Percentiles rank a stretch among this genome's conserved stretches.
These are phyloP conservation scores for Cladophialophora exuberans DNA, from an alignment of 2,329 filamentous ascomycete genomes.

Conservation along the genomic window DNA sequence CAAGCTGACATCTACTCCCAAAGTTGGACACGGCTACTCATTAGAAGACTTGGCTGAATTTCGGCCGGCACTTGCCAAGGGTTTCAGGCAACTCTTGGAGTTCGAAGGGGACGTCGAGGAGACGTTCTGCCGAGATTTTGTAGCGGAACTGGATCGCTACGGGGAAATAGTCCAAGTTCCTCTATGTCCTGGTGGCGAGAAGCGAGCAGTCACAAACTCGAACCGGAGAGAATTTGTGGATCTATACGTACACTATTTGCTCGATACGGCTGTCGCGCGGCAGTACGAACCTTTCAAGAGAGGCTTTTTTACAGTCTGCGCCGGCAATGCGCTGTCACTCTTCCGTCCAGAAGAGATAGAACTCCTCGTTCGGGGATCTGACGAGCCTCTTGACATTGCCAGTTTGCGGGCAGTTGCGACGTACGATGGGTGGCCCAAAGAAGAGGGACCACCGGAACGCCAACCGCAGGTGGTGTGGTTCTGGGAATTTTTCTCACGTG, in stretches of 20 bases:
- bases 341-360: slow-evolving; percentile 93
- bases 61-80: slow-evolving; percentile 73
- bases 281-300: slow-evolving; percentile 95
- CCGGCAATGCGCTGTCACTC: slow-evolving; percentile 81
- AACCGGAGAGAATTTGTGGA: slow-evolving; percentile 88
- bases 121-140: slow-evolving; percentile 81
- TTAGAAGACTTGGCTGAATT: slow-evolving; percentile 84
- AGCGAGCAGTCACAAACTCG: slow-evolving; percentile 75
- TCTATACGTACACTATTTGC: slow-evolving; percentile 76
- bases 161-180: slow-evolving; percentile 68
- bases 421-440: slow-evolving; percentile 76
- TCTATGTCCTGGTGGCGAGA: slow-evolving; percentile 74
- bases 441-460: slow-evolving; percentile 48
- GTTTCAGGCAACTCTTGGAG: slow-evolving; percentile 75
- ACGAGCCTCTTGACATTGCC: slow-evolving; percentile 77
- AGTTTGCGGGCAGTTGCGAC: slow-evolving; percentile 75
- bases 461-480: slow-evolving; percentile 81
- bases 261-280: slow-evolving; percentile 75
- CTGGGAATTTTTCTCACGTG: slow-evolving; percentile 77
- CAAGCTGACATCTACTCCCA: slow-evolving; percentile 61
- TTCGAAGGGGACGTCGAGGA: slow-evolving; percentile 82
- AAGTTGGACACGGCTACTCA: slow-evolving; percentile 67
- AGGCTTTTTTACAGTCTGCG: slow-evolving; percentile 90
- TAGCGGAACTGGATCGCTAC: slow-evolving; percentile 75
- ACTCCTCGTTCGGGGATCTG: slow-evolving; percentile 79